These are phyloP conservation scores for Saccharomycopsis hybrid DNA, from an alignment of 1,139 yeast genomes.

Conservation along the genomic window DNA sequence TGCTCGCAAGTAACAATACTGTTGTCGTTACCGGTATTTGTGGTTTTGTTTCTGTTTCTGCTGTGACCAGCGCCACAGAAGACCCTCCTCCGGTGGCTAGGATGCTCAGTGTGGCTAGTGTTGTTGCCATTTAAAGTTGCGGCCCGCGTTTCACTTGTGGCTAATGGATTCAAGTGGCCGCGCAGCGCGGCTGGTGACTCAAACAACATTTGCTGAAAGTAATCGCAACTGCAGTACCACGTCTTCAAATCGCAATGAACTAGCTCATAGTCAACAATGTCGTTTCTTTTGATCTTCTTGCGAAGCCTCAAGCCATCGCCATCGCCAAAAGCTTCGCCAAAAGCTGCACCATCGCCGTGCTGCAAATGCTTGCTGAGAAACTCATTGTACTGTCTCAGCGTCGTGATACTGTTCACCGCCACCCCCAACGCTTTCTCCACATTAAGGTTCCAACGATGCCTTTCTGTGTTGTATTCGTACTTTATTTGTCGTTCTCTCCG, in stretches of 20 bases:
- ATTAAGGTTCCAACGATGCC: constrained; percentile 4
- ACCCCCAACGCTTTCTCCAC: neutral
- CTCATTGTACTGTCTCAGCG: too few relatives aligned
- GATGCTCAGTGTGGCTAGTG: neutral
- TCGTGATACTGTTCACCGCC: constrained; percentile 1
- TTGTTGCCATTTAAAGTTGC: neutral
- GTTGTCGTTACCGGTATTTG: too few relatives aligned
- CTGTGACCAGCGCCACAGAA: neutral
- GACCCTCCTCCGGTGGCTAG: neutral
- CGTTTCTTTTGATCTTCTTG: neutral
- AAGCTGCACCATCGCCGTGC: too few relatives aligned
- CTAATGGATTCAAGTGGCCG: neutral
- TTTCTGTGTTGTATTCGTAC: neutral
- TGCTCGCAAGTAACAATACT: constrained; percentile 2
- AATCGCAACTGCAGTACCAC: constrained; percentile 12
- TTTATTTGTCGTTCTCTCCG: constrained; percentile 8
- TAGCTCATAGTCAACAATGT: constrained; percentile 2
- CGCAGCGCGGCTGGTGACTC: too few relatives aligned
- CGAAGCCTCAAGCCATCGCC: too few relatives aligned
- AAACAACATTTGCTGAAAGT: neutral
- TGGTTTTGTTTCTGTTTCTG: neutral
- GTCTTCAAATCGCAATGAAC: constrained; percentile 3
- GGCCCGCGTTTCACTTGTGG: too few relatives aligned
- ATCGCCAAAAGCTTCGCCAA: too few relatives aligned
- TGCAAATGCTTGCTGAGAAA: too few relatives aligned